Evolutionary conservation across 2,329 filamentous ascomycete genomes (phyloP).

Genomic region (Neofusicoccum sp.): DNA sequence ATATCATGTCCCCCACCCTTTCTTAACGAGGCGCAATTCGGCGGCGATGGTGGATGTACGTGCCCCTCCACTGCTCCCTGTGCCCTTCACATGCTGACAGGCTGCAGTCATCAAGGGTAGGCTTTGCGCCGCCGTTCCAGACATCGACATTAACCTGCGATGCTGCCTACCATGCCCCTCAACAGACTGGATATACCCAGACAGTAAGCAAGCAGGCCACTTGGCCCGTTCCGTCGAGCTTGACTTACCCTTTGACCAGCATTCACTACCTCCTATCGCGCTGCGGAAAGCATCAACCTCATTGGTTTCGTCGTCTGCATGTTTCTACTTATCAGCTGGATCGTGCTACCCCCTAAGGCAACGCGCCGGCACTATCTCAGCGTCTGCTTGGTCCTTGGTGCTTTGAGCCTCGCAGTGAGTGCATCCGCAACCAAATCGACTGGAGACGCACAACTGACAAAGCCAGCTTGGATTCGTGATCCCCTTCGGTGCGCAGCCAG

Average conservation of each 20-base stretch:
- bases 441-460: conserved; percentile 18
- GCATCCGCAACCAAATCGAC: not conserved
- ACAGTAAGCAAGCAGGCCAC: conserved; percentile 43
- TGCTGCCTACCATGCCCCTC: conserved; percentile 93
- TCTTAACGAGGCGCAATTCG: conserved; percentile 62
- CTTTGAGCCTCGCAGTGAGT: conserved; percentile 76
- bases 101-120: conserved; percentile 54
- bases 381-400: conserved; percentile 75
- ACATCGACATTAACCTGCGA: conserved; percentile 48
- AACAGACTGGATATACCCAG: conserved; percentile 70
- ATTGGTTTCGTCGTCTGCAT: conserved; percentile 67
- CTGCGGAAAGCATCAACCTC: conserved; percentile 82
- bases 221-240: not conserved
- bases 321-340: conserved; percentile 78
- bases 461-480: conserved; percentile 87
- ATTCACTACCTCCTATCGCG: conserved; percentile 57
- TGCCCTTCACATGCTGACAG: conserved; percentile 31
- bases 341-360: conserved; percentile 77
- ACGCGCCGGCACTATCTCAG: conserved; percentile 92
- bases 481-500: conserved; percentile 72
- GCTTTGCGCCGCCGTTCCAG: conserved; percentile 52
- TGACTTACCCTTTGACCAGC: conserved; percentile 33
- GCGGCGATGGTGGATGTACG: conserved; percentile 65
- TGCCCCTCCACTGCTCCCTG: conserved; percentile 19
- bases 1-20: conserved; percentile 66